Evolutionary conservation across 2,329 filamentous ascomycete genomes (phyloP).

Genomic region (Ceratocystis papillata): DNA sequence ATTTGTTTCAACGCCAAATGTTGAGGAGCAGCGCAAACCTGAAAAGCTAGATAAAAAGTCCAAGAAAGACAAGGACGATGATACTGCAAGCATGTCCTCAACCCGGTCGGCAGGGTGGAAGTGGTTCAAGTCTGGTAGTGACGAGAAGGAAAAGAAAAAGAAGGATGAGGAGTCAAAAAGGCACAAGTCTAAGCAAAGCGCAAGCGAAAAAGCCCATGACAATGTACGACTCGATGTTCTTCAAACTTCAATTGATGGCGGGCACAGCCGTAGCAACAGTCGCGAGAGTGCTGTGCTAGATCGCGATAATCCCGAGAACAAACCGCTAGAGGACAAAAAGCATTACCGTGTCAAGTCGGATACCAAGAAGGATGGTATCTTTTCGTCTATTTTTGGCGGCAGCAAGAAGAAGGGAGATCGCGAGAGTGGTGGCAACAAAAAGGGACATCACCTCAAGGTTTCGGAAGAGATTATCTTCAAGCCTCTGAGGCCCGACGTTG

Average conservation of each 20-base stretch:
- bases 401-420: conserved; percentile 77
- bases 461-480: conserved; percentile 69
- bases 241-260: conserved; percentile 72
- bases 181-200: conserved; percentile 49
- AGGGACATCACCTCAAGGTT: conserved; percentile 59
- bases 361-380: conserved; percentile 83
- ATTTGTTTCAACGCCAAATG: conserved; percentile 50
- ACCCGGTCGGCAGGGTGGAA: conserved; percentile 71
- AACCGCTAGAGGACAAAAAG: conserved; percentile 72
- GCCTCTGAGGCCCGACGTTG: conserved; percentile 70
- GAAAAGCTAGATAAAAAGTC: conserved; percentile 60
- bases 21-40: conserved; percentile 58
- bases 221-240: conserved; percentile 75
- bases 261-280: conserved; percentile 42
- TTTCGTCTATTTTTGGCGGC: conserved; percentile 85
- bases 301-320: conserved; percentile 59
- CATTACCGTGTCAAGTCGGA: conserved; percentile 71
- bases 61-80: conserved; percentile 60
- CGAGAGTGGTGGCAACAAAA: conserved; percentile 55
- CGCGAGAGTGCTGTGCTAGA: conserved; percentile 79
- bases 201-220: conserved; percentile 52
- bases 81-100: conserved; percentile 45
- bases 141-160: conserved; percentile 61
- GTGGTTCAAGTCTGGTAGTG: conserved; percentile 64
- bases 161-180: conserved; percentile 55